These are phyloP conservation scores for Musa troglodytarum DNA, from an alignment of 176 grass and related monocot species.

Conservation along the genomic window DNA sequence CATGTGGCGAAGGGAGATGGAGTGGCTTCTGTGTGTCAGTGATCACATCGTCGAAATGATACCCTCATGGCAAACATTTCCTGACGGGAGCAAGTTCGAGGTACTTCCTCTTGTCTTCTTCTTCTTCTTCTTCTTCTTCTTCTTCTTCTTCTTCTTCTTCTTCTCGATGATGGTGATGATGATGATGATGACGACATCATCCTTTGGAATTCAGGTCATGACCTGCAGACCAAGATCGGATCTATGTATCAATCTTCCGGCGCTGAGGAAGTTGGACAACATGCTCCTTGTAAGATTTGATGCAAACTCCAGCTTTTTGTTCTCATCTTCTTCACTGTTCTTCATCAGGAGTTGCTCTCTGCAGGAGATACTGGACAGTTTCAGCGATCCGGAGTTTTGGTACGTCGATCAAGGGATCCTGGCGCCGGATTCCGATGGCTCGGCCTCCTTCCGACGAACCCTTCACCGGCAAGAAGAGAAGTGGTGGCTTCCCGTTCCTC, in stretches of 20 bases:
- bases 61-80: constrained; percentile 87
- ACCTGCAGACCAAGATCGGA: constrained; percentile 73
- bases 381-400: constrained; percentile 81
- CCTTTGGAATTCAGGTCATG: constrained; percentile 52
- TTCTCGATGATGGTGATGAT: background rate
- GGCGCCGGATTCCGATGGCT: constrained; percentile 70
- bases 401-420: constrained; percentile 93
- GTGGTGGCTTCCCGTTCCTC: constrained; percentile 66
- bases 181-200: background rate
- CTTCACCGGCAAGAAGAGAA: constrained; percentile 39
- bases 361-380: constrained; percentile 85
- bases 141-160: background rate
- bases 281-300: constrained; percentile 79
- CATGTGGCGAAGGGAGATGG: constrained; percentile 98
- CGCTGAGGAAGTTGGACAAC: constrained; percentile 77
- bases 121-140: background rate
- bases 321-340: background rate
- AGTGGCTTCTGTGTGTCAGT: constrained; percentile 85
- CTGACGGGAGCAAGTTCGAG: constrained; percentile 81
- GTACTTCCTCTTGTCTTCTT: constrained; percentile 23
- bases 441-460: constrained; percentile 27
- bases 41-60: constrained; percentile 86
- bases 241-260: constrained; percentile 80
- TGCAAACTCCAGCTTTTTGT: background rate
- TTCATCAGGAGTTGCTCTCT: background rate